phyloP scores from a whole-genome alignment of 331 rosid genomes.

The Malus hybrid region DNA sequence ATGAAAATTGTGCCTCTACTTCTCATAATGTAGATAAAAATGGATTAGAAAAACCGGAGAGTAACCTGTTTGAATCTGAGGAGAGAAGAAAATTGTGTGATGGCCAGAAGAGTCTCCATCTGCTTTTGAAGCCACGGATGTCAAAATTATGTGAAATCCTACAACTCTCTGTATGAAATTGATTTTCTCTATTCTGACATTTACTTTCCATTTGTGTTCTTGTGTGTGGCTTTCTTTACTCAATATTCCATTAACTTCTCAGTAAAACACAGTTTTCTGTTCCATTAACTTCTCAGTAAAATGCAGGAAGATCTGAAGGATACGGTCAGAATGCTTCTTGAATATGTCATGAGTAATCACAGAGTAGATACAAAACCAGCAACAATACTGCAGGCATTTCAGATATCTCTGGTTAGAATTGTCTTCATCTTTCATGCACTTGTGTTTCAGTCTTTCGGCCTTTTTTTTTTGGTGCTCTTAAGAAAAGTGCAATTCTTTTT shows the following conservation, averaged over 20 bases:
- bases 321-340: slow-evolving; percentile 48
- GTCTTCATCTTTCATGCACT: slow-evolving; percentile 13
- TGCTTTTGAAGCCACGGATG: slow-evolving; percentile 53
- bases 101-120: slow-evolving; percentile 50
- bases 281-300: neutral
- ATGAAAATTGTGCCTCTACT: slow-evolving; percentile 10
- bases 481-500: neutral
- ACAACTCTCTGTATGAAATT: slow-evolving; percentile 55
- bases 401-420: slow-evolving; percentile 76
- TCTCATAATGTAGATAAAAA: slow-evolving; percentile 12
- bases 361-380: slow-evolving; percentile 40
- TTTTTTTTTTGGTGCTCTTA: neutral
- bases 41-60: slow-evolving; percentile 15
- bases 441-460: neutral
- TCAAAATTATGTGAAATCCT: slow-evolving; percentile 59
- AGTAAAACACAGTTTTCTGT: neutral
- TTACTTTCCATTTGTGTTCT: neutral
- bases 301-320: slow-evolving; percentile 56
- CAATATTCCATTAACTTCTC: neutral
- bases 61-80: slow-evolving; percentile 29
- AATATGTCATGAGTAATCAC: slow-evolving; percentile 59
- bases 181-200: neutral
- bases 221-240: neutral
- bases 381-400: slow-evolving; percentile 66
- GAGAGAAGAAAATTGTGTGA: slow-evolving; percentile 33